A percentile compares a stretch with the other conserved stretches of the same genome.
These are phyloP conservation scores for Fusarium incarnatum DNA, from an alignment of 2,329 filamentous ascomycete species.

Conservation along the genomic window DNA sequence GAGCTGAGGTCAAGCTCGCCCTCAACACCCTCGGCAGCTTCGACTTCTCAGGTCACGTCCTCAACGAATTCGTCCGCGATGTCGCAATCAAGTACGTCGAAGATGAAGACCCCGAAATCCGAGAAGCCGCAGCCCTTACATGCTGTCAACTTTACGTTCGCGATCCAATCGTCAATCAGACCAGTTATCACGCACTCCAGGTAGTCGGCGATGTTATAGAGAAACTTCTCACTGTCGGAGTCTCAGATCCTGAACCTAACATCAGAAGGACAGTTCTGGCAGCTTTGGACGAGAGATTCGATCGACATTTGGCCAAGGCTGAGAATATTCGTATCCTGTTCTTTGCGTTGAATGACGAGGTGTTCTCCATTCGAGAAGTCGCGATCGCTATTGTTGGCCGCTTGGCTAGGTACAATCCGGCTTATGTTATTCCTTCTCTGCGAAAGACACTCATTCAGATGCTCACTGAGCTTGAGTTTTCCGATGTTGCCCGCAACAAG, in stretches of 20 bases:
- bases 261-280: constrained; percentile 90
- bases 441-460: constrained; percentile 96
- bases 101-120: constrained; percentile 91
- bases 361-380: constrained; percentile 91
- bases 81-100: constrained; percentile 98
- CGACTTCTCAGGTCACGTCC: constrained; percentile 89
- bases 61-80: constrained; percentile 98
- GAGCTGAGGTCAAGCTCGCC: constrained; percentile 90
- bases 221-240: constrained; percentile 92
- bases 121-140: constrained; percentile 93
- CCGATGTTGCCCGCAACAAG: constrained; percentile 92
- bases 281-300: constrained; percentile 92
- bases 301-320: constrained; percentile 94
- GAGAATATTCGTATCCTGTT: constrained; percentile 97
- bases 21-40: constrained; percentile 97
- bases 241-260: constrained; percentile 89
- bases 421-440: constrained; percentile 95
- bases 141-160: constrained; percentile 98
- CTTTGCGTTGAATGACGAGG: constrained; percentile 93
- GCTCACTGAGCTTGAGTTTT: constrained; percentile 95
- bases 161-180: constrained; percentile 98
- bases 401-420: constrained; percentile 89
- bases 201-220: constrained; percentile 98
- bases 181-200: constrained; percentile 94
- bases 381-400: constrained; percentile 97